A percentile compares a stretch with the other conserved stretches of the same genome.
phyloP scores from a whole-genome alignment of 2,329 filamentous ascomycete genomes.

The Colletotrichum echinochloae region DNA sequence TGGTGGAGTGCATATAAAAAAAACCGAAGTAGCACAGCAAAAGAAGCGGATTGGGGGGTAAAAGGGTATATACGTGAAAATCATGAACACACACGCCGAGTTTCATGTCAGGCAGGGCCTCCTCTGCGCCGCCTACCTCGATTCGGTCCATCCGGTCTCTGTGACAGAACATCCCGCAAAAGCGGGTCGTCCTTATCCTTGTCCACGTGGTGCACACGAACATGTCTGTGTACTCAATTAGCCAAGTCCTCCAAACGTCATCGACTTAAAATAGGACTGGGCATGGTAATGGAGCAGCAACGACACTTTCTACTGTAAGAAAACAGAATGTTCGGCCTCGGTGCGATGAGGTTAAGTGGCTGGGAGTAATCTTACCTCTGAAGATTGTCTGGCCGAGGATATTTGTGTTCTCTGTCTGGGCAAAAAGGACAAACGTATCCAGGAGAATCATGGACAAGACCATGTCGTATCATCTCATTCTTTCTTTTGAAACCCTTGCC shows the following conservation, averaged over 20 bases:
- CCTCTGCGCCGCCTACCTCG: conserved; percentile 81
- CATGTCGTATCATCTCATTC: conserved; percentile 80
- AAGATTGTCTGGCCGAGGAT: conserved; percentile 94
- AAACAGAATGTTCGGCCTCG: not conserved
- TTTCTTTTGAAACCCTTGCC: conserved; percentile 79
- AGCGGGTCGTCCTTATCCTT: conserved; percentile 88
- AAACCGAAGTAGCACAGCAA: not conserved
- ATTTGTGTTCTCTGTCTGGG: conserved; percentile 91
- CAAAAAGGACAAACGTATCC: conserved; percentile 98
- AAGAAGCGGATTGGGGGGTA: no score
- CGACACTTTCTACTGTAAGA: no score
- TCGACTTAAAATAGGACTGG: not conserved
- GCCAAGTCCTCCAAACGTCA: not conserved
- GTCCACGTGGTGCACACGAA: conserved; percentile 90
- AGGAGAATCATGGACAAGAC: conserved; percentile 92
- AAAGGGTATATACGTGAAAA: conserved; percentile 32
- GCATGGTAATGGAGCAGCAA: not conserved
- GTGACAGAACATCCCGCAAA: conserved; percentile 85
- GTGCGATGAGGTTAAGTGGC: not conserved
- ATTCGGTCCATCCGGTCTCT: conserved; percentile 85
- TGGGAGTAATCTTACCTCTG: conserved; percentile 74
- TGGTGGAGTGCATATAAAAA: conserved; percentile 4
- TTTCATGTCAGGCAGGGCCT: conserved; percentile 46
- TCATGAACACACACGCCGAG: not conserved
- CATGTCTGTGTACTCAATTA: conserved; percentile 71